phyloP scores from a whole-genome alignment of 2,329 filamentous ascomycete genomes.

The Microsporum canis region DNA sequence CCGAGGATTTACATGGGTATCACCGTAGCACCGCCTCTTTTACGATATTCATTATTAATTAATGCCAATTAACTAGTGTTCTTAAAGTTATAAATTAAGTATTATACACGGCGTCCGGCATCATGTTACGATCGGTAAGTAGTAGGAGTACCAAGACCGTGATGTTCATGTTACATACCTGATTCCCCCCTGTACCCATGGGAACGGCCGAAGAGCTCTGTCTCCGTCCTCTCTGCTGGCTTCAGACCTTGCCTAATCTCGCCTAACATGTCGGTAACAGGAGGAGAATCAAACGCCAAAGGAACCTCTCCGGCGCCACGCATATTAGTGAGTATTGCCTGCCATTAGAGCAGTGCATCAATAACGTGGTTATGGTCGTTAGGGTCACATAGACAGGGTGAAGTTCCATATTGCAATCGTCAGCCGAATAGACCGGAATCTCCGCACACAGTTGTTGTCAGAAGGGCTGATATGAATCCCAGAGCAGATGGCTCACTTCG shows the following conservation, averaged over 20 bases:
- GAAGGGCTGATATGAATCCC: constrained; percentile 20
- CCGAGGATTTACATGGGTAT: too few relatives aligned
- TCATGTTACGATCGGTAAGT: too few relatives aligned
- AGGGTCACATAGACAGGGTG: not conserved
- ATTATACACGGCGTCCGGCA: too few relatives aligned
- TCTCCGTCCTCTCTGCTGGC: not conserved
- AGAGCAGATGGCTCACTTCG: constrained; percentile 15
- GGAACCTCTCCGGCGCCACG: constrained; percentile 7
- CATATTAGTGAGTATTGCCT: constrained; percentile 16
- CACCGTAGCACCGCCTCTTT: too few relatives aligned
- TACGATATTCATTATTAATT: too few relatives aligned
- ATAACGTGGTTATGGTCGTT: not conserved
- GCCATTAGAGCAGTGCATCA: constrained; percentile 15
- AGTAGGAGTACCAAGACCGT: too few relatives aligned
- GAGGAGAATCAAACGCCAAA: not conserved
- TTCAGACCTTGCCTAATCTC: not conserved
- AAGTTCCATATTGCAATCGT: not conserved
- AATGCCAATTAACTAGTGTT: too few relatives aligned
- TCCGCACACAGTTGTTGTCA: constrained; percentile 17
- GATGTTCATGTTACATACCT: not conserved
- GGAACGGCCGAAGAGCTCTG: not conserved
- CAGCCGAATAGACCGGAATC: constrained; percentile 14
- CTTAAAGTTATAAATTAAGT: too few relatives aligned
- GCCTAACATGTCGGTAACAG: not conserved
- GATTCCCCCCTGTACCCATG: not conserved